These are phyloP conservation scores for Geranomyces michiganensis DNA, from an alignment of 192 early-diverging fungal genomes.

Conservation along the genomic window DNA sequence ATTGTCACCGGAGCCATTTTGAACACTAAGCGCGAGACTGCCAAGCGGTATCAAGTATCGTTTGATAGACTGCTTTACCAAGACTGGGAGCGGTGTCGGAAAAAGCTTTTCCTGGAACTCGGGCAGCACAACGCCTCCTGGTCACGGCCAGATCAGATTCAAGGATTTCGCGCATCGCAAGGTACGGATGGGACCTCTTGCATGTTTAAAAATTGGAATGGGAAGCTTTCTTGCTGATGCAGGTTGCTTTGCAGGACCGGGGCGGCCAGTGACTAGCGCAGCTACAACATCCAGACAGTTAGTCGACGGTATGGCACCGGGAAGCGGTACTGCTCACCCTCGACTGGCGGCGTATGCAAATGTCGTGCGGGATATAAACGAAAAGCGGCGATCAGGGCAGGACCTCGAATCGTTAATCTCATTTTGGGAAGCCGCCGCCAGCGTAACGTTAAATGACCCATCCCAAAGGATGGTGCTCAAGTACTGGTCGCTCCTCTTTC, in stretches of 20 bases:
- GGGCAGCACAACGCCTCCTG: slow-evolving; percentile 56
- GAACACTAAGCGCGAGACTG: slow-evolving; percentile 51
- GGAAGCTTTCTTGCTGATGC: no score
- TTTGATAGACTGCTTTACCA: slow-evolving; percentile 59
- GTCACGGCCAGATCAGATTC: slow-evolving; percentile 6
- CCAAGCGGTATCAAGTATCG: slow-evolving; percentile 67
- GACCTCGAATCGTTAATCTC: slow-evolving; percentile 42
- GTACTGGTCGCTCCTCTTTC: slow-evolving; percentile 33
- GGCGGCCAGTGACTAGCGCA: no score
- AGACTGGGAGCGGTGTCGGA: slow-evolving; percentile 77
- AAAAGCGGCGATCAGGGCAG: slow-evolving; percentile 37
- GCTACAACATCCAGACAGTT: no score
- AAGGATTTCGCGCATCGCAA: background rate
- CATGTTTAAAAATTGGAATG: no score
- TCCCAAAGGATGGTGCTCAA: slow-evolving; percentile 29
- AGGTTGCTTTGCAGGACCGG: no score
- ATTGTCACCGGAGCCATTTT: slow-evolving; percentile 78
- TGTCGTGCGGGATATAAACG: slow-evolving; percentile 53
- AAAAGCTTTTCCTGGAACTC: slow-evolving; percentile 80
- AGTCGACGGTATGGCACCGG: background rate
- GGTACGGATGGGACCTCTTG: background rate
- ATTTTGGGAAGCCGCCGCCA: slow-evolving; percentile 47
- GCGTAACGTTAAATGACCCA: slow-evolving; percentile 44
- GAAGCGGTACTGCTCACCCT: slow-evolving; percentile 11
- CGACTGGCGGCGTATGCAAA: slow-evolving; percentile 42